Percentiles rank a stretch among this genome's conserved stretches.
phyloP scores from a whole-genome alignment of 495 filamentous ascomycete species.

The Parathielavia hyrcaniae region DNA sequence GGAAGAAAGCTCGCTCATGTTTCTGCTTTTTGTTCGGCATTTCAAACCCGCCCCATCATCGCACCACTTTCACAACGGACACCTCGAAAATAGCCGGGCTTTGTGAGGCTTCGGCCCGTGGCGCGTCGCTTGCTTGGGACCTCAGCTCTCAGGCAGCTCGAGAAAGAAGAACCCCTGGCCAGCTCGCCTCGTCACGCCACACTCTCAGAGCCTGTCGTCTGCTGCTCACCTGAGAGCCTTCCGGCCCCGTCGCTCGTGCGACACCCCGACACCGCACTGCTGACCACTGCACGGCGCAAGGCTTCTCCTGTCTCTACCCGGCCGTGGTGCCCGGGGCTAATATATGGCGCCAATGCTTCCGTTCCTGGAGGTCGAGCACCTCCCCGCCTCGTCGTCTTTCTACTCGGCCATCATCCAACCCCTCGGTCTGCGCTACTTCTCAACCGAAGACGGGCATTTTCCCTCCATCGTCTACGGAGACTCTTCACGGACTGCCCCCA shows the following conservation, averaged over 20 bases:
- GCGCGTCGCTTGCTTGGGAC: constrained; percentile 22
- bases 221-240: constrained; percentile 1
- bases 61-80: neutral
- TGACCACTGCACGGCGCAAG: constrained; percentile 13
- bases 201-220: constrained; percentile 9
- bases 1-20: neutral
- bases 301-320: constrained; percentile 18
- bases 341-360: constrained; percentile 35
- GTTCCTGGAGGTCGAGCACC: constrained; percentile 58
- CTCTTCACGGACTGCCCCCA: constrained; percentile 19
- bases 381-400: constrained; percentile 72
- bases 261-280: constrained; percentile 8
- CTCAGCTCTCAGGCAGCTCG: constrained; percentile 9
- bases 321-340: constrained; percentile 21
- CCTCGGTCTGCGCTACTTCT: constrained; percentile 65
- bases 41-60: neutral
- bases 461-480: constrained; percentile 32
- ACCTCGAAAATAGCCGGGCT: neutral
- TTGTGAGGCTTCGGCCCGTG: constrained; percentile 17
- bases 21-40: neutral
- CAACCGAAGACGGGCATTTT: constrained; percentile 33
- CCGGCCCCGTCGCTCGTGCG: constrained; percentile 1
- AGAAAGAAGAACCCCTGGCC: constrained; percentile 7
- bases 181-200: constrained; percentile 21
- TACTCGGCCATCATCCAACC: constrained; percentile 71